Evolutionary conservation across 1,139 yeast species (phyloP), one percentile per base, ranked within the genome.

Genomic region (Saccharomycopsis phalli): DNA sequence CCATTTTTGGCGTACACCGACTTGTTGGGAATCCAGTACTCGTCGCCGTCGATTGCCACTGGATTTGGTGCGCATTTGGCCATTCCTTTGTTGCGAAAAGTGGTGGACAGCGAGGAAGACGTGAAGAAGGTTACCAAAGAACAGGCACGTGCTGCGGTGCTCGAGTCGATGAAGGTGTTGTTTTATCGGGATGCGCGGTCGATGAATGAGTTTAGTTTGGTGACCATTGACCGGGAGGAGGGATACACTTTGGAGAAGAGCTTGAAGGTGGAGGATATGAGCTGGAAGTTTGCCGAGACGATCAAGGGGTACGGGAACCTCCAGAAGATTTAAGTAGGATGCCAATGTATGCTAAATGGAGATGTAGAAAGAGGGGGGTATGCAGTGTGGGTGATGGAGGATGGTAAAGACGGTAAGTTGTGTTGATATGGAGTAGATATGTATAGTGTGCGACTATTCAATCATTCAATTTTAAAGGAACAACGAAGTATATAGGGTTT

Each of bases 11-110:
- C 80, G 51, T 88, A 83, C 56, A 94, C 87, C 36, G 96, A 93
- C 59, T 68, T 93, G 48, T 70, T 87, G 45, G 99, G 99, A 36
- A 95, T 88, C 17, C 74, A 94, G 1, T 93, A 83, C 60, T 73
- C 84, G 6, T 72, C 97, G 0, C 94, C 95, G 26, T 71, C 94
- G 3, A 66, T 93, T 48, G 95, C 97, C 37, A 88, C 98, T 2
- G 99, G 99, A 1, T 91, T 88, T 60, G 99, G 98, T 44, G 81
- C 94, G 10, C 91, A 93, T 60, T 69, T 93, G 60, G 98, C 98
- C 3, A 65, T 87, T 34, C 99, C 99, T 27, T 66, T 93, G 51
- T 70, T 93, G 59, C 80, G 99, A 65, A 77, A 82, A 57, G 69
- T 81, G 47, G 84, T 82, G 37, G 94, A 88, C 45, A 66, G 68